These are phyloP conservation scores for Elsinoe australis DNA, from an alignment of 2,329 filamentous ascomycete species.

Conservation along the genomic window DNA sequence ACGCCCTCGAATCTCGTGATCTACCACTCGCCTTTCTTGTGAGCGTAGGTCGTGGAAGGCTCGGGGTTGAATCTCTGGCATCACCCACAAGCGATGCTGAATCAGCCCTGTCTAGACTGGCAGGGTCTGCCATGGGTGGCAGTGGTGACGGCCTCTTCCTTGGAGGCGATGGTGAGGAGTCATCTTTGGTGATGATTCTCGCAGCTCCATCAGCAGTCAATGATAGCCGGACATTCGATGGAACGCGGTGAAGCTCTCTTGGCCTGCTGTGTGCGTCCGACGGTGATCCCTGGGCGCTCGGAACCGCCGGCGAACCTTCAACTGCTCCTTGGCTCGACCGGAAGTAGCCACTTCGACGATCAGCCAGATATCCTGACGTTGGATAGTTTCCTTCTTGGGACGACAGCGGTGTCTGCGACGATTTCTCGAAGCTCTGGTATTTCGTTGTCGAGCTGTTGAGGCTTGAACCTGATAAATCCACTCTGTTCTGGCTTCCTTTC, in stretches of 20 bases:
- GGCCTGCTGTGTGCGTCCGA: conserved; percentile 7
- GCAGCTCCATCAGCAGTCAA: conserved; percentile 85
- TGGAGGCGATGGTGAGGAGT: conserved; percentile 61
- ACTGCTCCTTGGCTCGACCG: conserved; percentile 8
- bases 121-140: conserved; percentile 41
- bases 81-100: conserved; percentile 22
- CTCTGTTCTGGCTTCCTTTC: background rate
- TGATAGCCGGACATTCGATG: conserved; percentile 63
- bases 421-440: conserved; percentile 6
- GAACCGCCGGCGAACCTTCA: conserved; percentile 5
- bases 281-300: background rate
- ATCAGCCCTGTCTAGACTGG: conserved; percentile 32
- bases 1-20: conserved; percentile 78
- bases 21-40: conserved; percentile 48
- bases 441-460: background rate
- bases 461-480: conserved; percentile 1
- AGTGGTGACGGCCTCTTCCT: conserved; percentile 34
- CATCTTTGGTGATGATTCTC: conserved; percentile 65
- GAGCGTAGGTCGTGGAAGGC: conserved; percentile 43
- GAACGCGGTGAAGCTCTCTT: conserved; percentile 24
- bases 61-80: conserved; percentile 51
- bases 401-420: conserved; percentile 5
- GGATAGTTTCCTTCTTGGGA: conserved; percentile 7
- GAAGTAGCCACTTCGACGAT: conserved; percentile 15
- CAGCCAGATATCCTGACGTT: conserved; percentile 16